A percentile compares a stretch with the other conserved stretches of the same genome.
phyloP scores from a whole-genome alignment of 2,329 filamentous ascomycete species.

The Trichoderma lentiforme region DNA sequence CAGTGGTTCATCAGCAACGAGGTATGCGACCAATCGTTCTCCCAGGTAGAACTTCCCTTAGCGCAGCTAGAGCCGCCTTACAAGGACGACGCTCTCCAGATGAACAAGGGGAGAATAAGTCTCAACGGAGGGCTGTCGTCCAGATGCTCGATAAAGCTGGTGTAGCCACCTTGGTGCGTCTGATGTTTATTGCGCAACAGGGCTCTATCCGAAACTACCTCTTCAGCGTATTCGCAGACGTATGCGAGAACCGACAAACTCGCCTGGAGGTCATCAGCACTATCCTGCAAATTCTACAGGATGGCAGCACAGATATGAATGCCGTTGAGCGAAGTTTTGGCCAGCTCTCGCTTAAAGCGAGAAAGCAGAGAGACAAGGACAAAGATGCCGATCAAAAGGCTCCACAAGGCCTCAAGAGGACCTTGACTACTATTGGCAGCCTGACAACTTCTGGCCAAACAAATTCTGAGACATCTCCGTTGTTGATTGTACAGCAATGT shows the following conservation, averaged over 20 bases:
- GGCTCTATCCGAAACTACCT: slow-evolving; percentile 80
- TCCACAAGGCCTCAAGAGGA: slow-evolving; percentile 75
- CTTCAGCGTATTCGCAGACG: slow-evolving; percentile 82
- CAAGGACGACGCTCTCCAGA: slow-evolving; percentile 31
- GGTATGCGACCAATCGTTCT: slow-evolving; percentile 31
- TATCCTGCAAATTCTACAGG: slow-evolving; percentile 87
- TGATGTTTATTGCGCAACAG: slow-evolving; percentile 96
- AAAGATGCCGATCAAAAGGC: slow-evolving; percentile 65
- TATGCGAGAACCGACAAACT: slow-evolving; percentile 96
- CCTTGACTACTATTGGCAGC: slow-evolving; percentile 56
- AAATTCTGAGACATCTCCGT: slow-evolving; percentile 84
- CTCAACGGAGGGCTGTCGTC: slow-evolving; percentile 75
- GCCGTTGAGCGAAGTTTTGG: slow-evolving; percentile 95
- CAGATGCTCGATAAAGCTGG: slow-evolving; percentile 97
- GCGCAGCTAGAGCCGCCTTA: slow-evolving; percentile 22
- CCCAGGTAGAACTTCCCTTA: slow-evolving; percentile 31
- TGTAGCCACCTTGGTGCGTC: slow-evolving; percentile 89
- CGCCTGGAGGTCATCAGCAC: slow-evolving; percentile 91
- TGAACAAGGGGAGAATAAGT: slow-evolving; percentile 55
- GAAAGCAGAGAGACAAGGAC: slow-evolving; percentile 67
- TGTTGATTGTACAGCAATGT: slow-evolving; percentile 95
- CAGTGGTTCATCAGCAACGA: slow-evolving; percentile 29
- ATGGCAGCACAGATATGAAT: slow-evolving; percentile 88
- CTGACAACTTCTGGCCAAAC: slow-evolving; percentile 47
- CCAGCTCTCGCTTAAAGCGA: slow-evolving; percentile 86